Evolutionary conservation across 2,329 filamentous ascomycete species (phyloP), one percentile per base, ranked within the genome.

Genomic region (Cercospora beticola): DNA sequence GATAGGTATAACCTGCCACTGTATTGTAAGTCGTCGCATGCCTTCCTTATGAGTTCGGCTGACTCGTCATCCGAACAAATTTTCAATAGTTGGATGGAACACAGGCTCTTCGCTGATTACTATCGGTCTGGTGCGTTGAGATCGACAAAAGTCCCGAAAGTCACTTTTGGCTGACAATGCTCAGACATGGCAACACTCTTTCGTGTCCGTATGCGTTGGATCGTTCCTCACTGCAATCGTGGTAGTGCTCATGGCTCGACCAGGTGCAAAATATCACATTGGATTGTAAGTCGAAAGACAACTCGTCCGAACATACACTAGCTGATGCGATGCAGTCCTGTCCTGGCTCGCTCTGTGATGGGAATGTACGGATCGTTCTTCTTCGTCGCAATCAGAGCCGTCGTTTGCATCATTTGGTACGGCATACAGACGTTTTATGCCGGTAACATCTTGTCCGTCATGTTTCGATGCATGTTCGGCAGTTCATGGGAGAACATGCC

Each of bases 321-420:
- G 40, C 58, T 61, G 36, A 61, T n/a, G 43, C 12, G 1, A 1
- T 26, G 5, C 28, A 43, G 36, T 36, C 81, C 82, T 1, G 75
- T 78, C 16, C 75, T 81, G 18, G 75, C 75, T 21, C 74, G 81
- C n/a, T 75, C 74, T 5, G 79, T 80, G 9, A 81, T 82, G 68
- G 81, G 81, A 66, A 81, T 82, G 76, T 81, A 75, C 68, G 81
- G 81, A 10, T 76, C 78, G 7, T 83, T 81, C 72, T 83, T 82
- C 68, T 81, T 81, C 65, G 81, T 84, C 14, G 74, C 77, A 30
- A 79, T 80, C 8, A 76, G 82, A 60, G 77, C 79, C 3, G 76
- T 80, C 21, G 74, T 83, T 54, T 81, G 81, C 46, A 78, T 81
- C 69, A 78, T 83, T 58, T 82, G 79, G 78, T 80, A 81, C 64